A percentile compares a stretch with the other conserved stretches of the same genome.
Evolutionary conservation across 805 yeast species (phyloP).

Genomic region (Pichia heedii): DNA sequence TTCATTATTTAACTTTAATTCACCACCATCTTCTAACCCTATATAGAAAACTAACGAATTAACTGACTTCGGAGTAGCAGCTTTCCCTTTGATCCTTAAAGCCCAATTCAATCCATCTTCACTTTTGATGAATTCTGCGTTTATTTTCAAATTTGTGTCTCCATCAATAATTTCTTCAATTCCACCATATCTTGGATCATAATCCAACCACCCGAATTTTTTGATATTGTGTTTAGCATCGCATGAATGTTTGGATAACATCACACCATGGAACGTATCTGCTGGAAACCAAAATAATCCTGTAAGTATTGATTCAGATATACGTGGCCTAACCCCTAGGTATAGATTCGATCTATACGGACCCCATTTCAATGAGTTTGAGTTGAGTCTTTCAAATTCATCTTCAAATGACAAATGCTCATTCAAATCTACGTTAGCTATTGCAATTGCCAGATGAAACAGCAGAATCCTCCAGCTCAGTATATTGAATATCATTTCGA

Average conservation of each 20-base stretch:
- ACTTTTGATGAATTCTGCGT: slow-evolving; percentile 69
- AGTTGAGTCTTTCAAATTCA: slow-evolving; percentile 30
- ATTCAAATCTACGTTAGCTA: neutral
- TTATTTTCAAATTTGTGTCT: slow-evolving; percentile 51
- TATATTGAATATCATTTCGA: no score
- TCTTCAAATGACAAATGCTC: neutral
- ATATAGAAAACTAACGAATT: slow-evolving; percentile 71
- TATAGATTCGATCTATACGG: slow-evolving; percentile 85
- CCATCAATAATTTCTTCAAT: slow-evolving; percentile 62
- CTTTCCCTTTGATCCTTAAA: slow-evolving; percentile 55
- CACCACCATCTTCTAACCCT: slow-evolving; percentile 60
- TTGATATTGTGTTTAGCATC: slow-evolving; percentile 63
- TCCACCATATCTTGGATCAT: slow-evolving; percentile 87
- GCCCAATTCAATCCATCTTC: slow-evolving; percentile 73
- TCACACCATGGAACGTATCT: slow-evolving; percentile 45
- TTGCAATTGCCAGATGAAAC: no score
- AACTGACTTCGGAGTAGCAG: slow-evolving; percentile 40
- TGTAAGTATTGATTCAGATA: slow-evolving; percentile 64
- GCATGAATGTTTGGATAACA: slow-evolving; percentile 60
- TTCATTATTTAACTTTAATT: slow-evolving; percentile 28
- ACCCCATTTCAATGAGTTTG: slow-evolving; percentile 71
- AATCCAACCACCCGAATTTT: slow-evolving; percentile 77
- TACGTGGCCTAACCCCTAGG: slow-evolving; percentile 74
- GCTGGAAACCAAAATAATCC: slow-evolving; percentile 87
- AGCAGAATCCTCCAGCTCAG: no score